Base-by-base conservation (phyloP, 2,329 filamentous ascomycete genomes). In the Metarhizium sp. region DNA sequence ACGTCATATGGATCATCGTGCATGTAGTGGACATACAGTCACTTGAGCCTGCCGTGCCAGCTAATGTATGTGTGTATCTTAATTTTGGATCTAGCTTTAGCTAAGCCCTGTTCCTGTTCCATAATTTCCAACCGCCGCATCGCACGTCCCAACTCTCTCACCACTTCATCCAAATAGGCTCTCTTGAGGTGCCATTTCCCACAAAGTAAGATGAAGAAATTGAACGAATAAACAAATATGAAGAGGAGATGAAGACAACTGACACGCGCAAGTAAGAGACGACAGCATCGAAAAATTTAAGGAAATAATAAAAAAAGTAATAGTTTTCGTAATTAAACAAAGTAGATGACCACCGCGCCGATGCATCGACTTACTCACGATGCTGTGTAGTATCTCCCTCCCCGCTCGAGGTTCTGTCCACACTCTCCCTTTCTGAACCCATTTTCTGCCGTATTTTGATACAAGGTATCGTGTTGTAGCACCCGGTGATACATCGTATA, bases 261-360 rank as follows among this genome's bases (percentile, higher is more conserved):
- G 16, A 46, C 38, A 30, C 30, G 36, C 53, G 30, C 48, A 50
- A 50, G 40, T 30, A 43, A 43, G 42, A 52, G 14, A 55, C 38
- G 29, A 32, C n/a, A 36, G 3, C 10, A 34, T 20, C 46, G 18
- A 40, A 16, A 25, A 30, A 49, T 16, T 20, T 20, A 55, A 49
- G 30, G 32, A 57, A 50, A 46, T 36, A 49, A 47, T 50, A 25
- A 25, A 20, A 50, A 66, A 68, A 66, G 64, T 59, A 45, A 40
- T 49, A 40, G 25, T 59, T 66, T 71, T 74, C 71, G 65, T 75
- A 71, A 77, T 78, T 77, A 77, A 76, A 78, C 74, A 78, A 75
- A 69, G 72, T 77, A 76, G 72, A 72, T 73, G 71, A 69, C 69
- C 70, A 68, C 71, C 72, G 64, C 71, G 64, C 69, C 64, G 55